Evolutionary conservation across 176 grass and related monocot species (phyloP).

Genomic region (Cenchrus fungigraminus): DNA sequence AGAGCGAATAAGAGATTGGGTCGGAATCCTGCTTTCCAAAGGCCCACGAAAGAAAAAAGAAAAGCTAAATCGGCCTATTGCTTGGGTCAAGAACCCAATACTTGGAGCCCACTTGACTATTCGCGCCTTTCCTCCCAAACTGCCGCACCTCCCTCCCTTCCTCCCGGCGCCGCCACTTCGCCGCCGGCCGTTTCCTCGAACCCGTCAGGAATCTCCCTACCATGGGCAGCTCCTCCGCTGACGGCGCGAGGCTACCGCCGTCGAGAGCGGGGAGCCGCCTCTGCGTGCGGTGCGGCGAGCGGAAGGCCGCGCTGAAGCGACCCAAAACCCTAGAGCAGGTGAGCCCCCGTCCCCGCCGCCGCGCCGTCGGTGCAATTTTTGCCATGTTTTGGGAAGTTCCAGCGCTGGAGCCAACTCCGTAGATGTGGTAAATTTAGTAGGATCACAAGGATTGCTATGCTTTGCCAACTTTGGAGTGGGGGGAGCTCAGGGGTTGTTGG

Average conservation of each 20-base stretch:
- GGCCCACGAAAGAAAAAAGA: no score
- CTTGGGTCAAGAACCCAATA: not conserved
- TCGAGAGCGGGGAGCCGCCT: constrained; percentile 47
- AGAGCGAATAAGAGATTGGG: no score
- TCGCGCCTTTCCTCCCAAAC: constrained; percentile 27
- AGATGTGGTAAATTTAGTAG: not conserved
- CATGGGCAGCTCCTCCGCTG: constrained; percentile 27
- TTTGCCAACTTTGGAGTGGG: not conserved
- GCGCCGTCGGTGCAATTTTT: not conserved
- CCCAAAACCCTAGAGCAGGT: constrained; percentile 95
- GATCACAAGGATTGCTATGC: not conserved
- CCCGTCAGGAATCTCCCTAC: not conserved
- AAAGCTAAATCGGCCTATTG: no score
- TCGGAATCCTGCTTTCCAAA: no score
- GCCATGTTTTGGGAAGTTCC: not conserved
- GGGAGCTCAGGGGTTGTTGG: not conserved
- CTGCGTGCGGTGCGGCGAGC: constrained; percentile 69
- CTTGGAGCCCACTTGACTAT: not conserved
- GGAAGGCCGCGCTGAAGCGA: constrained; percentile 73
- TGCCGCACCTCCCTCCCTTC: not conserved
- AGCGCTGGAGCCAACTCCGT: not conserved
- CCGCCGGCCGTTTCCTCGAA: not conserved
- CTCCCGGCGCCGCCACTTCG: constrained; percentile 13
- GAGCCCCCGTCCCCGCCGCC: not conserved
- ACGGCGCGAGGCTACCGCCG: not conserved